A percentile compares a stretch with the other conserved stretches of the same genome.
These are phyloP conservation scores for Tulasnella sp. DNA, from an alignment of 768 basidiomycete genomes.

Conservation along the genomic window DNA sequence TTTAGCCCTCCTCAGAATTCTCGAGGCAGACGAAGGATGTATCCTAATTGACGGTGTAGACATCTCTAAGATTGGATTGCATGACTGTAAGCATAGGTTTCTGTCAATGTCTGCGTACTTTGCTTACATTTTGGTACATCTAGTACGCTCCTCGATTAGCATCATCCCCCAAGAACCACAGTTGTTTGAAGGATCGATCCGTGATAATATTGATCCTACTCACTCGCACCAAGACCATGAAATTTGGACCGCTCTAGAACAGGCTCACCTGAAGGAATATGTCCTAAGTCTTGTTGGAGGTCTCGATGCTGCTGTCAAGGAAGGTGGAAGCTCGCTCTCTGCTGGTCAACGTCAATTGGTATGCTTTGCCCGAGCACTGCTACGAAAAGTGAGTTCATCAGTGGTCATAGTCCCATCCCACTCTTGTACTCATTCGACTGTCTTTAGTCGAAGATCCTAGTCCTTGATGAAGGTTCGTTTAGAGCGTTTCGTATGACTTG, in stretches of 20 bases:
- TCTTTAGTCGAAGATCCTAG: conserved; percentile 65
- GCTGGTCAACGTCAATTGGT: conserved; percentile 78
- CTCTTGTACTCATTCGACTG: conserved; percentile 9
- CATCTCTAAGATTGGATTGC: conserved; percentile 59
- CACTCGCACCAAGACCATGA: conserved; percentile 59
- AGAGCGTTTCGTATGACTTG: not conserved
- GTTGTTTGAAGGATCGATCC: conserved; percentile 55
- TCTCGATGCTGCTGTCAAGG: conserved; percentile 59
- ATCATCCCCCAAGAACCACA: conserved; percentile 66
- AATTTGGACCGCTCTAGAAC: conserved; percentile 77
- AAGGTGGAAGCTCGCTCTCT: conserved; percentile 71
- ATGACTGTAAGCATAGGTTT: conserved; percentile 39
- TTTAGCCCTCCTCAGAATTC: conserved; percentile 60
- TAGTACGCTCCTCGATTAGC: conserved; percentile 64
- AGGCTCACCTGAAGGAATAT: conserved; percentile 55
- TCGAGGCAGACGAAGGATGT: conserved; percentile 54
- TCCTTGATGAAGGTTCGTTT: conserved; percentile 73
- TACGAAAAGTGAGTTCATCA: conserved; percentile 44
- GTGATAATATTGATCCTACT: conserved; percentile 84
- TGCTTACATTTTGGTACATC: conserved; percentile 2
- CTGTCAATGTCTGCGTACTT: not conserved
- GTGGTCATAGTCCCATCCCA: not conserved
- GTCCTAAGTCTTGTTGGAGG: conserved; percentile 50
- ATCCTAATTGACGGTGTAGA: conserved; percentile 67
- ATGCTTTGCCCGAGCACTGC: conserved; percentile 75